Evolutionary conservation across 2,329 filamentous ascomycete species (phyloP), one percentile per base, ranked within the genome.

Genomic region (Hypoxylon sp.): DNA sequence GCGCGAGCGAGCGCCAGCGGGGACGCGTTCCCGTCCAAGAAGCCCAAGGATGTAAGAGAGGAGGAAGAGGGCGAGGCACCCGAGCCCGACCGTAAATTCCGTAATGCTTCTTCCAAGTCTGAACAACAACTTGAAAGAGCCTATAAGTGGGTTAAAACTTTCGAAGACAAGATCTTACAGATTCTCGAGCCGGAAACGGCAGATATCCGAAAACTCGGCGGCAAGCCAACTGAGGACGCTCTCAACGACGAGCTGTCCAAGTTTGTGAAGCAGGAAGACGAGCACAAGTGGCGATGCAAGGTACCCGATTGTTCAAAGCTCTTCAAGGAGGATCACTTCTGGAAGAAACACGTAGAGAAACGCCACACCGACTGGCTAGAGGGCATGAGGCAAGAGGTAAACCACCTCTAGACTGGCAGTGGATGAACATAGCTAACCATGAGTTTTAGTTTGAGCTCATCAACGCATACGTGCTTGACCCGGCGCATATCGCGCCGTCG

Each of bases 111-210:
- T 15, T 85, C 85, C 52, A 97, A 97, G 80, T 88, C 89, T 4
- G 93, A 97, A 72, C 93, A 96, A 76, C 95, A 98, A 75, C 87
- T 98, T 13, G 91, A 96, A 73, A 90, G 94, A 59, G 95, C 95
- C 0, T 98, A 93, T 81, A 99, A 98, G 74, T 99, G 96, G 95
- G 96, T 99, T 63, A 96, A 91, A 81, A 98, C 95, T 0, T 99
- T 97, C 73, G 95, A 99, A 75, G 95, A 99, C 74, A 99, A 99
- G 80, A 85, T 99, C 53, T 83, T 92, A 75, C 94, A 97, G 76
- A 91, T 98, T 48, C 84, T 99, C 13, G 94, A 98, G 69, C 95
- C 95, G 0, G 92, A 95, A 56, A 89, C 89, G 51, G 91, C 91
- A 22, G 93, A 98, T 73, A 82, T 98, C 43, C 89, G 89, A 76